Percentiles rank a stretch among this genome's conserved stretches.
Conservation (phyloP, 1,284 basidiomycete species). For the Tilletia indica region DNA sequence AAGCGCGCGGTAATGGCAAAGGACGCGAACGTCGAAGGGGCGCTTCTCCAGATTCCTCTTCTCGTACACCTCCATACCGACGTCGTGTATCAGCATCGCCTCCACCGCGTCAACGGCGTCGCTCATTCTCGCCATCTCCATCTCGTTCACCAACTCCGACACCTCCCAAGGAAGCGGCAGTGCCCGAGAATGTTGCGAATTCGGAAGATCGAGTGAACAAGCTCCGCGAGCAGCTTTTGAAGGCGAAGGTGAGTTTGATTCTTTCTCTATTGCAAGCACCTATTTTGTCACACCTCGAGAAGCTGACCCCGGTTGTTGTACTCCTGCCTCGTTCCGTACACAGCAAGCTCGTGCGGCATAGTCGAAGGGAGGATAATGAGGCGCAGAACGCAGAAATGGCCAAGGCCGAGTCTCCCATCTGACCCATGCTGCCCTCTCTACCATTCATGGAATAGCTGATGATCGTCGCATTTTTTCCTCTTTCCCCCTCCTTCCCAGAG, state of each 20-base stretch:
- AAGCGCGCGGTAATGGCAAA: too few species aligned
- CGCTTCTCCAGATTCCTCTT: neutral
- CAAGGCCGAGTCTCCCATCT: too few species aligned
- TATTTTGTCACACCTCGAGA: too few species aligned
- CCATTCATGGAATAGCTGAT: too few species aligned
- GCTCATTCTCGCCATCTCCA: neutral
- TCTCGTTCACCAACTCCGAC: neutral
- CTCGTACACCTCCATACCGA: constrained; percentile 4
- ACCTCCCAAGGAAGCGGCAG: neutral
- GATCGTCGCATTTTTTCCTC: too few species aligned
- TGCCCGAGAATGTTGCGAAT: neutral
- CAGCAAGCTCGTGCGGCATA: too few species aligned
- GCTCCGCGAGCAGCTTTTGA: constrained; percentile 5
- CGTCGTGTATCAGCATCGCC: neutral
- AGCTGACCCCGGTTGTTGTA: neutral
- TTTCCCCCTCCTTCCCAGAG: too few species aligned
- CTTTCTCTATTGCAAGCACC: neutral
- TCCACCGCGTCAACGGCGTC: neutral
- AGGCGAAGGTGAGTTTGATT: neutral
- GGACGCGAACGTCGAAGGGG: too few species aligned
- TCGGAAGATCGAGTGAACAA: neutral
- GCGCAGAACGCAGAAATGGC: too few species aligned
- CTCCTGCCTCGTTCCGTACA: too few species aligned
- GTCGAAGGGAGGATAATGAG: too few species aligned
- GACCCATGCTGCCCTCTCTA: too few species aligned